A percentile compares a stretch with the other conserved stretches of the same genome.
Conservation (phyloP, 2,329 filamentous ascomycete species). For the Reticulascus tulasneorum region DNA sequence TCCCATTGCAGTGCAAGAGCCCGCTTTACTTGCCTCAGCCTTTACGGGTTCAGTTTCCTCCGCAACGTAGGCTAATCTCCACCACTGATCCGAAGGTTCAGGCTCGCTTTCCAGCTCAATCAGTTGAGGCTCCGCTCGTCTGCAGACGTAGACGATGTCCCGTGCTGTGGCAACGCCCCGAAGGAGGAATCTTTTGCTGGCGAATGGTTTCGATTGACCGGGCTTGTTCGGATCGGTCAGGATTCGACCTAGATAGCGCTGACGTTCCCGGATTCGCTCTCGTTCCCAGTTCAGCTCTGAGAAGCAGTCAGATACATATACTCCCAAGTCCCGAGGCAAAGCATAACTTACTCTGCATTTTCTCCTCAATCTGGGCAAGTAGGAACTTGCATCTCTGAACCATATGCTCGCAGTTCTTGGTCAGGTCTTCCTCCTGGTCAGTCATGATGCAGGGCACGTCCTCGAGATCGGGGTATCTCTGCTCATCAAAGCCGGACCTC, state of each 20-base stretch:
- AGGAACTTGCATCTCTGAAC: slow-evolving; percentile 27
- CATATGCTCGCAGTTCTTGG: slow-evolving; percentile 27
- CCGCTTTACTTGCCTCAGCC: slow-evolving; percentile 39
- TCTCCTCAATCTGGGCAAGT: slow-evolving; percentile 28
- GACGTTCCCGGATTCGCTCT: slow-evolving; percentile 27
- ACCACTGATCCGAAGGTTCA: slow-evolving; percentile 47
- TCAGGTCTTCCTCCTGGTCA: slow-evolving; percentile 25
- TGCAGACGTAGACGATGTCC: slow-evolving; percentile 48
- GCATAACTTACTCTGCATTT: slow-evolving; percentile 29
- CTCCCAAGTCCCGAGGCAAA: no score
- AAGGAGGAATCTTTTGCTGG: slow-evolving; percentile 43
- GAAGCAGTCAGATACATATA: slow-evolving; percentile 15
- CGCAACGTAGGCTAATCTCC: slow-evolving; percentile 44
- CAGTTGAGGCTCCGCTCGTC: slow-evolving; percentile 34
- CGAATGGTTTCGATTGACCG: slow-evolving; percentile 31
- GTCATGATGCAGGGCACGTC: slow-evolving; percentile 32
- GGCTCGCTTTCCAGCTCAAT: slow-evolving; percentile 35
- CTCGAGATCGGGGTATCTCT: slow-evolving; percentile 33
- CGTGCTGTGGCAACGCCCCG: slow-evolving; percentile 46
- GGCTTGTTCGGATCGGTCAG: slow-evolving; percentile 34
- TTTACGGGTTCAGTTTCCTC: slow-evolving; percentile 37
- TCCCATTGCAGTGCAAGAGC: not conserved
- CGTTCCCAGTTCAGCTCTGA: slow-evolving; percentile 25
- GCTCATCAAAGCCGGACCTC: slow-evolving; percentile 31
- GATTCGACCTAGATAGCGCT: slow-evolving; percentile 33